Evolutionary conservation across 345 rosid genomes (phyloP).

Genomic region (Orychophragmus violaceus): DNA sequence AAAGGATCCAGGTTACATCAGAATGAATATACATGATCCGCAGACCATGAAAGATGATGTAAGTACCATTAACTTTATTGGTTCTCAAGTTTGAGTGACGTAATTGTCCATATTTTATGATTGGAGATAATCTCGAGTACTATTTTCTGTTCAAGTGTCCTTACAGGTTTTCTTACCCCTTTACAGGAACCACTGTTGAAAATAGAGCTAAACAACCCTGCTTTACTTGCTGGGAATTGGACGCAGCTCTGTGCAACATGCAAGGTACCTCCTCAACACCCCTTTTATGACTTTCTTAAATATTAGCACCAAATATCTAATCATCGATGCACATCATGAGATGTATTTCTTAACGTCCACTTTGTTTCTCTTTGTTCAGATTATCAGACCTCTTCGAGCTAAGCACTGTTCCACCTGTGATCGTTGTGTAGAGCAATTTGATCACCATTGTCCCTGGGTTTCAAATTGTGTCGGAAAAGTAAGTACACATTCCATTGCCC

Average conservation of each 20-base stretch:
- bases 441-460: constrained; percentile 99
- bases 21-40: constrained; percentile 68
- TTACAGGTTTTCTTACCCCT: constrained; percentile 9
- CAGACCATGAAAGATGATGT: constrained; percentile 94
- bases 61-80: constrained; percentile 28
- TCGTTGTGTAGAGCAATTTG: constrained; percentile 97
- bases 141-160: constrained; percentile 2
- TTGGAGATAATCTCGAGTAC: neutral
- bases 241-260: constrained; percentile 96
- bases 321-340: constrained; percentile 8
- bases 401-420: constrained; percentile 94
- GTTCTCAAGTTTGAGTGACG: neutral
- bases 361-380: constrained; percentile 37
- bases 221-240: constrained; percentile 95
- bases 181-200: constrained; percentile 82
- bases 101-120: neutral
- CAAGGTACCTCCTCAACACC: constrained; percentile 52
- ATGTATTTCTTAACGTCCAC: neutral
- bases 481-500: constrained; percentile 5
- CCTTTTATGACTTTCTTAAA: neutral
- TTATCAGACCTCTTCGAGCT: constrained; percentile 95
- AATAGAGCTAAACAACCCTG: constrained; percentile 86
- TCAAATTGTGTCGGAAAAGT: constrained; percentile 99
- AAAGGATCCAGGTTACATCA: constrained; percentile 92
- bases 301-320: neutral